Evolutionary conservation across 768 basidiomycete species (phyloP), one percentile per base, ranked within the genome.

Genomic region (Macrocybe gigantea): DNA sequence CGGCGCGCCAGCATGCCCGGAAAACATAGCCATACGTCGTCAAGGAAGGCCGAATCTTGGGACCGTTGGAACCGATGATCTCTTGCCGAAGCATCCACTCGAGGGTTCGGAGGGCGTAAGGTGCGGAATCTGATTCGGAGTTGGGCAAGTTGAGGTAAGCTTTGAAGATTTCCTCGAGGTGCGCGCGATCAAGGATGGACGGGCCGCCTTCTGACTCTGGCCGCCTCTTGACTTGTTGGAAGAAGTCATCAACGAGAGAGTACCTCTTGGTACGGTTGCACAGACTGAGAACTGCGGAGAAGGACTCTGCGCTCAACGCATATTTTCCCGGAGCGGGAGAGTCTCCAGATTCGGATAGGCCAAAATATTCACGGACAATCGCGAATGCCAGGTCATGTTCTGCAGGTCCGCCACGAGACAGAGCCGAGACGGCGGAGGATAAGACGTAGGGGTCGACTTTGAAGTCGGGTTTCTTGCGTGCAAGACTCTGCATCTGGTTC

Each of bases 331-430:
- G 60, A 1, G 62, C 59, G 0, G 67, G 58, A 2, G 60, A 49
- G 38, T 79, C 73, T 12, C 71, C 71, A 0, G 75, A 75, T 45
- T 66, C 60, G 4, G 70, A 61, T 22, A 91, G 75, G 37, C 87
- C 85, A 41, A 80, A 77, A 57, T 80, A 80, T 13, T 86, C 75
- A 33, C 67, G 68, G 12, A 79, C 60, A 53, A 92, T 77, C 48
- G 79, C 71, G 54, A 88, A 77, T 1, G 82, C 87, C 41, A 87
- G 67, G n/a, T 75, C 67, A 48, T 82, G 78, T 56, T 92, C 88
- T 7, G 73, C 53, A 7, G 73, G 59, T 22, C 72, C 68, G 32
- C 87, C 87, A 15, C 68, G 72, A 1, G 75, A 63, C 32, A 92
- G 67, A 2, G 80, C 77, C 2, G 70, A 67, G 14, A 90, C 66